Evolutionary conservation across 2,329 filamentous ascomycete genomes (phyloP), one percentile per base, ranked within the genome.

Genomic region (Neonectria ditissima): DNA sequence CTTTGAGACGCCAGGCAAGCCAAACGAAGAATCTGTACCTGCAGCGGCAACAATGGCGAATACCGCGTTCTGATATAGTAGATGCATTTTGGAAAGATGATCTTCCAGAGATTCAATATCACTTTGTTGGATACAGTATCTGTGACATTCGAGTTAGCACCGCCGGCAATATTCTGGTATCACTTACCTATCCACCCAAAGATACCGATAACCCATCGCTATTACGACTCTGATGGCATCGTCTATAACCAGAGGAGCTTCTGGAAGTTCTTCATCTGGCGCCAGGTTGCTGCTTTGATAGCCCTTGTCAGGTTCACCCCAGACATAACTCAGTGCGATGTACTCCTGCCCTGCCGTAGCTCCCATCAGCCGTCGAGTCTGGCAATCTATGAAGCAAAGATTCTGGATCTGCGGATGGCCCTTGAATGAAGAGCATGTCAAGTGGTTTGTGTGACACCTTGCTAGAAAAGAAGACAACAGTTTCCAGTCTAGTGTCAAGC

Each of bases 271-370:
- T 13, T 22, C 32, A 10, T 16, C 48, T 10, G 16, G 2, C 5
- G 44, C 3, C 4, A 34, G 11, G 22, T 16, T 51, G 8, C 20
- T 2, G 3, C 7, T 30, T 9, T 30, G 2, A 30, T 7, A 32
- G 20, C 39, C 32, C 22, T 30, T 14, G 9, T 58, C 50, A 2
- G 32, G 44, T 13, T 59, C 24, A 28, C 50, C 61, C 55, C 43
- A 55, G 11, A 59, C 55, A 51, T 59, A 63, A 20, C 61, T 63
- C 18, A 63, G 51, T 2, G 61, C 50, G 1, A 62, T 41, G n/a
- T 54, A 62, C 9, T 52, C 18, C n/a, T 59, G 39, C 7, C 16
- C 39, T 4, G n/a, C 13, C 14, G 6, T 2, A 16, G 59, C 54
- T 5, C 13, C 18, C 10, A 22, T 26, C 22, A 62, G 39, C 2